Conservation (phyloP, 345 rosid genomes). For the Reutealis trisperma region DNA sequence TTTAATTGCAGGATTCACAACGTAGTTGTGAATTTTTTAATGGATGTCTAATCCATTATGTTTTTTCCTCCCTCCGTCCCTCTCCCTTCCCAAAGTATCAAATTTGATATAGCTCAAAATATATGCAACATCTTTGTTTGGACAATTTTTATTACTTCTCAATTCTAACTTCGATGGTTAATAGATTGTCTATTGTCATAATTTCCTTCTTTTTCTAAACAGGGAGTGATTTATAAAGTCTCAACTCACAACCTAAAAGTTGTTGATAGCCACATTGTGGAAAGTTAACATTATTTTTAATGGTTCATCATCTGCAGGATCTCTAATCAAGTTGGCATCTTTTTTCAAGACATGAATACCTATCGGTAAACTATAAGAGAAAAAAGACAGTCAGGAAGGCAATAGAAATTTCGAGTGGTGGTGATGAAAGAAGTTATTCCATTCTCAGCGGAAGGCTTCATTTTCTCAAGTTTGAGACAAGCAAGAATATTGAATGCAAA, state of each 20-base stretch:
- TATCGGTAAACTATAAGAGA: slow-evolving; percentile 55
- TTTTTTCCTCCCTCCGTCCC: too few species aligned
- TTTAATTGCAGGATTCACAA: too few species aligned
- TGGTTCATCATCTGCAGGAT: slow-evolving; percentile 46
- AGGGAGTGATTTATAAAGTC: not conserved
- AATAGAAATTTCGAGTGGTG: slow-evolving; percentile 43
- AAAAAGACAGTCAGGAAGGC: slow-evolving; percentile 73
- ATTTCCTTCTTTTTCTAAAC: not conserved
- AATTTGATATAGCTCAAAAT: too few species aligned
- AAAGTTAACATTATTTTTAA: not conserved
- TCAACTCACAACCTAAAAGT: not conserved
- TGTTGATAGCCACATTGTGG: not conserved
- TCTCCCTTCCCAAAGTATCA: too few species aligned
- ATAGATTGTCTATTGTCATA: too few species aligned
- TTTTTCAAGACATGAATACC: slow-evolving; percentile 88
- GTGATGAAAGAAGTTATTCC: slow-evolving; percentile 72
- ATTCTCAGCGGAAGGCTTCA: slow-evolving; percentile 97
- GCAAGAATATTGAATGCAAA: slow-evolving; percentile 82
- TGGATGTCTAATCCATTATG: too few species aligned
- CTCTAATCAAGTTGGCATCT: slow-evolving; percentile 88
- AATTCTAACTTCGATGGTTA: too few species aligned
- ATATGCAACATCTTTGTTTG: too few species aligned
- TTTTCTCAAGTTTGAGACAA: slow-evolving; percentile 90
- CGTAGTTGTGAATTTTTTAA: too few species aligned
- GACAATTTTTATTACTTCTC: too few species aligned